A percentile compares a stretch with the other conserved stretches of the same genome.
These are phyloP conservation scores for Umbilicus rupestris DNA, from an alignment of 164 flowering plant species.

Conservation along the genomic window DNA sequence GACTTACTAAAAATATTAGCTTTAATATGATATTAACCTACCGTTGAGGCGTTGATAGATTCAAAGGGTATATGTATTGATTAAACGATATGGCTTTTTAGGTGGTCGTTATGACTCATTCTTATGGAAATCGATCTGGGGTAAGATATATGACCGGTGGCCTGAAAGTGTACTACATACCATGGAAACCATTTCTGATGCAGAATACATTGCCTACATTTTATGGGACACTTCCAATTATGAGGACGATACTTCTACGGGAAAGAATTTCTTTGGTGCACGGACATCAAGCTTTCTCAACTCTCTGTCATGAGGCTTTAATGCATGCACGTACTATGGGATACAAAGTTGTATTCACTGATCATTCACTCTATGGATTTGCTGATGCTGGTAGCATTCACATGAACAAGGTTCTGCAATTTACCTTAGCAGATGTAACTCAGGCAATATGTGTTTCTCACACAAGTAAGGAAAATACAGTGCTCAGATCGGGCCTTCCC, in stretches of 20 bases:
- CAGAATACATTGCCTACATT: constrained; percentile 82
- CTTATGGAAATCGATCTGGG: constrained; percentile 83
- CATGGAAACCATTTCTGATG: constrained; percentile 86
- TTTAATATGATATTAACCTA: neutral
- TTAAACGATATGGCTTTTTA: constrained; percentile 13
- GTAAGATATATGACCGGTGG: constrained; percentile 94
- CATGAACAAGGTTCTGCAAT: constrained; percentile 94
- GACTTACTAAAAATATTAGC: neutral
- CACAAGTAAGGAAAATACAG: constrained; percentile 97
- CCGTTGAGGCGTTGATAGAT: neutral
- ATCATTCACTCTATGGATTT: constrained; percentile 96
- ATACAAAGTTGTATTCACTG: constrained; percentile 83
- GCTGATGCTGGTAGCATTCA: constrained; percentile 92
- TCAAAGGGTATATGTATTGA: neutral
- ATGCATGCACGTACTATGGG: constrained; percentile 99
- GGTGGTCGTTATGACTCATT: constrained; percentile 96
- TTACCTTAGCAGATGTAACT: constrained; percentile 83
- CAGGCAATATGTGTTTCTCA: constrained; percentile 98
- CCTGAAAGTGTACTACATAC: constrained; percentile 79
- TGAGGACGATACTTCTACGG: constrained; percentile 72
- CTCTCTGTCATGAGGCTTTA: constrained; percentile 91
- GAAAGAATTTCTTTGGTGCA: constrained; percentile 79
- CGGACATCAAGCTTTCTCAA: constrained; percentile 97
- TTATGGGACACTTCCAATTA: constrained; percentile 81
- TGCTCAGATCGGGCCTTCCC: constrained; percentile 72